These are phyloP conservation scores for Gossypium raimondii DNA, from an alignment of 345 rosid species.

Conservation along the genomic window DNA sequence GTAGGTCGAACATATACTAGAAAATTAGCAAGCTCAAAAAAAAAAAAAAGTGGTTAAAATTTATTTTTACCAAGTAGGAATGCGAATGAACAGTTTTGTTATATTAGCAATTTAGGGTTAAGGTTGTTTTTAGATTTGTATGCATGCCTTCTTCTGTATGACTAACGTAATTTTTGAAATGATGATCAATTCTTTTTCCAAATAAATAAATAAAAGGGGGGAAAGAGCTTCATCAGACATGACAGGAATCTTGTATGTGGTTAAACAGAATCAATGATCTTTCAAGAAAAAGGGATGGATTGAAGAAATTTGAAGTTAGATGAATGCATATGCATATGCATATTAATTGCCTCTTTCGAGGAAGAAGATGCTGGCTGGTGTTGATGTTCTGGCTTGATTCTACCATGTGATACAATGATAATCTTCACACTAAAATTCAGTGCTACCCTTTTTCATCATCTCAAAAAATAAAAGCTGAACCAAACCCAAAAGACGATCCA, in stretches of 20 bases:
- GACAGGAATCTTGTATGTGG: background rate
- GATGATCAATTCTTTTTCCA: background rate
- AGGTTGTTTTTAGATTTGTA: background rate
- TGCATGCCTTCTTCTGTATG: background rate
- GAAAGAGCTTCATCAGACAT: too few species aligned
- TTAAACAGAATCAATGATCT: slow-evolving; percentile 1
- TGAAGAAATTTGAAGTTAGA: background rate
- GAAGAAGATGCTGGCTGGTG: background rate
- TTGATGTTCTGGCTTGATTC: background rate
- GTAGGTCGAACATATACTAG: background rate
- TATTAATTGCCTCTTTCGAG: background rate
- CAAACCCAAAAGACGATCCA: background rate
- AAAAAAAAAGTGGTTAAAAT: background rate
- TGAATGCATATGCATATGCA: background rate
- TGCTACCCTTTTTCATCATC: background rate
- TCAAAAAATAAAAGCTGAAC: background rate
- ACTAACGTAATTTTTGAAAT: background rate
- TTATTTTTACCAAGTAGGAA: background rate
- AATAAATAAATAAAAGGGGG: too few species aligned
- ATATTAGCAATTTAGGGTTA: too few species aligned
- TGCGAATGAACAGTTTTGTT: background rate
- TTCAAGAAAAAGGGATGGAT: background rate
- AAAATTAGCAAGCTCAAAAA: background rate
- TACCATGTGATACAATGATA: background rate
- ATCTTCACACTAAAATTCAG: background rate